phyloP scores from a whole-genome alignment of 768 basidiomycete genomes.

The Pisolithus tinctorius region DNA sequence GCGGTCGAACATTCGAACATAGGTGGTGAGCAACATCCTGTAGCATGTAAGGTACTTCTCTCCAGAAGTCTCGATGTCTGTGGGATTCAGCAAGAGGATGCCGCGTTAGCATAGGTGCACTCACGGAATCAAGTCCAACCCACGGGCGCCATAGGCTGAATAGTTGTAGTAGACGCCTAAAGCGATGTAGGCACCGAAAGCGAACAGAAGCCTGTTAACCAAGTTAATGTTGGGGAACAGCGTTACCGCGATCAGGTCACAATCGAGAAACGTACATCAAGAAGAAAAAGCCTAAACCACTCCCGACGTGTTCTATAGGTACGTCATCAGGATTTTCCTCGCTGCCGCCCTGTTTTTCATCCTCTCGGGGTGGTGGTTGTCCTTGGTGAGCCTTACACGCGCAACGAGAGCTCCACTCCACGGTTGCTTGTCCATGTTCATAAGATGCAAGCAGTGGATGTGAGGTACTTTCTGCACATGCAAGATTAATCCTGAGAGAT shows the following conservation, averaged over 20 bases:
- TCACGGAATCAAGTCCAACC: conserved; percentile 78
- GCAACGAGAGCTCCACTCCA: conserved; percentile 58
- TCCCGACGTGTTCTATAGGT: conserved; percentile 45
- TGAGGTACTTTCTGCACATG: conserved; percentile 42
- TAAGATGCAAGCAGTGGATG: conserved; percentile 55
- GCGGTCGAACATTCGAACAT: conserved; percentile 65
- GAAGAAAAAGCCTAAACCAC: conserved; percentile 87
- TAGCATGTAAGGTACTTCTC: conserved; percentile 83
- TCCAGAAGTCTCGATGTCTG: conserved; percentile 88
- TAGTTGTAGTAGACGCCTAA: conserved; percentile 87
- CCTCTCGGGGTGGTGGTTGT: conserved; percentile 20
- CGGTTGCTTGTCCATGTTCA: conserved; percentile 42
- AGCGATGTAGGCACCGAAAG: conserved; percentile 62
- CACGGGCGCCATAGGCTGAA: conserved; percentile 78
- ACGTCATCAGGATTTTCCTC: conserved; percentile 16
- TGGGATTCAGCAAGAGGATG: conserved; percentile 2
- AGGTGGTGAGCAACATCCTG: conserved; percentile 72
- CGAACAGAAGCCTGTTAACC: conserved; percentile 43
- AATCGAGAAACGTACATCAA: conserved; percentile 55
- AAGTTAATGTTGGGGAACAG: conserved; percentile 2
- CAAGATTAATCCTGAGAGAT: conserved; percentile 51
- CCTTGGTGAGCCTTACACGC: conserved; percentile 42
- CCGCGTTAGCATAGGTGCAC: conserved; percentile 25
- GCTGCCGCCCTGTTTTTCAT: conserved; percentile 14
- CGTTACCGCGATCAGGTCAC: neutral